phyloP scores from a whole-genome alignment of 148 eudicot genomes.

The Rheum nobile region DNA sequence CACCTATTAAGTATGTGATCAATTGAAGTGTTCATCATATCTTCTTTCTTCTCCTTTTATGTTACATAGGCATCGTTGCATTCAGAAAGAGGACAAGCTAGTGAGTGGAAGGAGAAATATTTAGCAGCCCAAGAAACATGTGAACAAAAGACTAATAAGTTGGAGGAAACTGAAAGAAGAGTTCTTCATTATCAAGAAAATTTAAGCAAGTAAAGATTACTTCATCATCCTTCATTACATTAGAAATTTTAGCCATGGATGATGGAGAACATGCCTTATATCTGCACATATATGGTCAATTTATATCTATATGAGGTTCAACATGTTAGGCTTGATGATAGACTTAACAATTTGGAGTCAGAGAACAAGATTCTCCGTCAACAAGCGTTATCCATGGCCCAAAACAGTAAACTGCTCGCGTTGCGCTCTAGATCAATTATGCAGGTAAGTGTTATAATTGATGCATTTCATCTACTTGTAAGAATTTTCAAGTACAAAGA shows the following conservation, averaged over 20 bases:
- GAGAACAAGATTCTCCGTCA: slow-evolving; percentile 90
- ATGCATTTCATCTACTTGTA: background rate
- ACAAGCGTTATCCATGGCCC: slow-evolving; percentile 69
- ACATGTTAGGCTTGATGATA: slow-evolving; percentile 66
- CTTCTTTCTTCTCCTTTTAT: background rate
- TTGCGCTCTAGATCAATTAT: slow-evolving; percentile 58
- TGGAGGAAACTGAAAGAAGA: slow-evolving; percentile 86
- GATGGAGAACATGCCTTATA: too few relatives aligned
- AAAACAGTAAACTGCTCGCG: slow-evolving; percentile 51
- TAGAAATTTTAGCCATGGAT: too few relatives aligned
- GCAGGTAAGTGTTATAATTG: slow-evolving; percentile 35
- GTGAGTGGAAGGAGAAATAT: slow-evolving; percentile 59
- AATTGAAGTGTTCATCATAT: too few relatives aligned
- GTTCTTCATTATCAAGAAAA: slow-evolving; percentile 80
- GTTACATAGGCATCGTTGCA: slow-evolving; percentile 43
- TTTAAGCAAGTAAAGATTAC: slow-evolving; percentile 71
- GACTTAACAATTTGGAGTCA: slow-evolving; percentile 60
- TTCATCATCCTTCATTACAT: background rate
- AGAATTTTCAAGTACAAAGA: background rate
- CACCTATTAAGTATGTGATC: too few relatives aligned
- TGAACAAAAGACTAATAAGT: slow-evolving; percentile 61
- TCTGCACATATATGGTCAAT: too few relatives aligned
- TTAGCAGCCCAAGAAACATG: slow-evolving; percentile 52
- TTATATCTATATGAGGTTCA: background rate
- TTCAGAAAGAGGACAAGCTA: slow-evolving; percentile 60